Base-by-base conservation (phyloP, 306 rosid species). In the Herpetospermum pedunculosum region DNA sequence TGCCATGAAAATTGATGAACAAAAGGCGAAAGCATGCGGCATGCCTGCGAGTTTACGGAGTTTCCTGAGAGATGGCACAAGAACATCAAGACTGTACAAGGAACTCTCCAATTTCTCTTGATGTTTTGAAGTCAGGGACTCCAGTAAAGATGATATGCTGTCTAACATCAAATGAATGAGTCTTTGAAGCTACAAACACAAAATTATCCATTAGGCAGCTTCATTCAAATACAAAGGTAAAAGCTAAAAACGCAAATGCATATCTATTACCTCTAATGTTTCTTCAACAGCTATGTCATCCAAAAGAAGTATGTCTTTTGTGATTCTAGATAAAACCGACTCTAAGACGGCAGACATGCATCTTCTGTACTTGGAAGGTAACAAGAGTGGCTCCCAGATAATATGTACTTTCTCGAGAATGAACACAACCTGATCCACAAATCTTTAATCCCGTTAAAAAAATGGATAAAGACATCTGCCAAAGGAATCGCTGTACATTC, bases 231-330 rank as follows among this genome's bases (percentile, higher is more conserved):
- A 25, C 64, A 74, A 21, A 82, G 38, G 29, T 34, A 29, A 76
- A 53, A 65, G 29, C 29, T 74, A 72, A 41, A 73, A 26, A 80
- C 71, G 41, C 6, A 32, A 28, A 41, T 40, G 9, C 11, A 65
- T 8, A 70, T 28, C 73, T 48, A 32, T 76, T 76, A 89, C 98
- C 98, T 93, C 89, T 77, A 93, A 81, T 37, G 98, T 93, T 85
- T 93, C 97, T 38, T 94, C 96, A 26, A 94, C 97, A 65, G 97
- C 98, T 57, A 94, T 88, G 87, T 94, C 98, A 84, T 93, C 98
- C 67, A 93, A 77, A 73, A 87, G 84, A 72, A 91, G 92, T 79
- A 89, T 84, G 80, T 94, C 97, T 80, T 79, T 86, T 1, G 85
- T 60, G 47, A 91, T 88, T 83, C 95, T 86, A 55, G 87, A 89